Evolutionary conservation across 177 flowering plant species (phyloP).

Genomic region (Vitis hybrid): DNA sequence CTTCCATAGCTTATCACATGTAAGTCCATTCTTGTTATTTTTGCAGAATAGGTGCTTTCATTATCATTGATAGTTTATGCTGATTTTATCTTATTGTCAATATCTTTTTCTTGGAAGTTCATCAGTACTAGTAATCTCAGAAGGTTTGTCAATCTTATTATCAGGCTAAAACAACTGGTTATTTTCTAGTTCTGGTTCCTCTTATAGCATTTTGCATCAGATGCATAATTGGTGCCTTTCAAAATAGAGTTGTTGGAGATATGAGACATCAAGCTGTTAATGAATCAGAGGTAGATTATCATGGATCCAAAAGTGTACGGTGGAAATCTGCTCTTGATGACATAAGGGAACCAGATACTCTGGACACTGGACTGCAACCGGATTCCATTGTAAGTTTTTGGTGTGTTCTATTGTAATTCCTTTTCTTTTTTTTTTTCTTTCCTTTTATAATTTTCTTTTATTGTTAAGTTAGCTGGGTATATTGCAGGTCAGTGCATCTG

Average conservation of each 20-base stretch:
- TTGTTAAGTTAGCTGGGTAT: too few species aligned
- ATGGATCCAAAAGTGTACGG: conserved; percentile 27
- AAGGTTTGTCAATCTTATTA: conserved; percentile 27
- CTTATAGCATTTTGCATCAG: conserved; percentile 56
- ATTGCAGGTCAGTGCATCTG: too few species aligned
- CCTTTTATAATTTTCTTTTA: background rate
- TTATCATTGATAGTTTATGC: background rate
- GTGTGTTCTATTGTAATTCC: background rate
- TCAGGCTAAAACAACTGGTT: conserved; percentile 56
- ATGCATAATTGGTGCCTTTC: conserved; percentile 38
- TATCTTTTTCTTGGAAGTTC: background rate
- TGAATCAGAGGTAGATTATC: conserved; percentile 20
- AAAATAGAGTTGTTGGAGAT: conserved; percentile 18
- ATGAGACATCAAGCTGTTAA: conserved; percentile 17
- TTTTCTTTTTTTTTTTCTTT: background rate
- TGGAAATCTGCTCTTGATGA: conserved; percentile 56
- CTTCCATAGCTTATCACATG: conserved; percentile 27
- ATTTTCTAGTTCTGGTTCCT: conserved; percentile 56
- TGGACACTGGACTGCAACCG: conserved; percentile 23
- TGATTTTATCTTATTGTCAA: background rate
- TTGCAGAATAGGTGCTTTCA: background rate
- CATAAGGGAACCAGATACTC: conserved; percentile 30
- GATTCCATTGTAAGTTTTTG: conserved; percentile 27
- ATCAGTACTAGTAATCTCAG: conserved; percentile 14
- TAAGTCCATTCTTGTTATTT: conserved; percentile 23